These are phyloP conservation scores for Suhomyces canberraensis DNA, from an alignment of 805 yeast species.

Conservation along the genomic window DNA sequence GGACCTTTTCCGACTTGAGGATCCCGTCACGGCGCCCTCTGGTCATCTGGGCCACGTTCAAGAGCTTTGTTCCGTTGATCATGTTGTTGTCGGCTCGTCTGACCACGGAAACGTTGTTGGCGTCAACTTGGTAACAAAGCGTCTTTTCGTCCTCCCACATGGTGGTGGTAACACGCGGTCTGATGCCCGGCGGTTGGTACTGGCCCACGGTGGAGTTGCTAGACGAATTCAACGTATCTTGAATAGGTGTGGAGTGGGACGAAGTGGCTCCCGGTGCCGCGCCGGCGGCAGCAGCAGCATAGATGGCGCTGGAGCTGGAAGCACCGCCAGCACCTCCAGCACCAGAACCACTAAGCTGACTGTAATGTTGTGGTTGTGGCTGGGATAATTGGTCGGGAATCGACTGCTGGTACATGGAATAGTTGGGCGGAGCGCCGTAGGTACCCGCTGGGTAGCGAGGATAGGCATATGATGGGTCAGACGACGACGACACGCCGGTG, in stretches of 20 bases:
- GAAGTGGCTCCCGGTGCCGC: conserved; percentile 4
- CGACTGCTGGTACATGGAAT: conserved; percentile 20
- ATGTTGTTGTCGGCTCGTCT: conserved; percentile 82
- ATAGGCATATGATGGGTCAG: conserved; percentile 8
- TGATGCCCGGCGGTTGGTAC: conserved; percentile 44
- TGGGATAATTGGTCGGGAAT: conserved; percentile 25
- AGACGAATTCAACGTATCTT: conserved; percentile 16
- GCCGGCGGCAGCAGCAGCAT: conserved; percentile 9
- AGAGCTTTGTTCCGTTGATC: conserved; percentile 80
- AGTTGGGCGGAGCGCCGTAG: conserved; percentile 18
- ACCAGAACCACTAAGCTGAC: conserved; percentile 10
- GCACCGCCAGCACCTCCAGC: conserved; percentile 13
- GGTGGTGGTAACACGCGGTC: conserved; percentile 77
- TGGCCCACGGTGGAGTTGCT: conserved; percentile 38
- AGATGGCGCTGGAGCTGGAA: conserved; percentile 7
- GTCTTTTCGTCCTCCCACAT: conserved; percentile 90
- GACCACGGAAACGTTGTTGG: conserved; percentile 74
- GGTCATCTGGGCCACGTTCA: conserved; percentile 84
- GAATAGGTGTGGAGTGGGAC: conserved; percentile 14
- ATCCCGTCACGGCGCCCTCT: conserved; percentile 85
- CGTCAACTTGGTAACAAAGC: conserved; percentile 80
- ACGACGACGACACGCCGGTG: conserved; percentile 7
- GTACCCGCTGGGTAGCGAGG: conserved; percentile 30
- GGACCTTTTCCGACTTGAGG: conserved; percentile 67
- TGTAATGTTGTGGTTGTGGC: conserved; percentile 25